These are phyloP conservation scores for Botrytis cinerea DNA, from an alignment of 2,329 filamentous ascomycete genomes.

Conservation along the genomic window DNA sequence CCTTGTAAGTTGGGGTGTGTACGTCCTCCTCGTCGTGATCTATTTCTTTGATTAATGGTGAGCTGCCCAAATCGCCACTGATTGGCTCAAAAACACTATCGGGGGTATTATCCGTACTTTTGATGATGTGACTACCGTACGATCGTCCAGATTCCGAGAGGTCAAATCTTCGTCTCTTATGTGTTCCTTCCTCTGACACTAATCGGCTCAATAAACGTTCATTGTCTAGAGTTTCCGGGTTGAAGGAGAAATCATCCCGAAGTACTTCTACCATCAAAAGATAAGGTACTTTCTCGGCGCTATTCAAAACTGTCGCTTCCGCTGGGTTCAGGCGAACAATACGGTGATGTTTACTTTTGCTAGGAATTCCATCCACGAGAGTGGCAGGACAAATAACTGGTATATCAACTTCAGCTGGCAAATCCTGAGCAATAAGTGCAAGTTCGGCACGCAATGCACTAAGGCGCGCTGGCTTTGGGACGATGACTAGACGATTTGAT, in stretches of 20 bases:
- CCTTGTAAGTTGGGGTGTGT: conserved; percentile 32
- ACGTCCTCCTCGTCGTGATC: conserved; percentile 46
- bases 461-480: conserved; percentile 78
- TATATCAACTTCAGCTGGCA: conserved; percentile 82
- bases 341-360: conserved; percentile 76
- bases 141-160: conserved; percentile 64
- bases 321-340: conserved; percentile 82
- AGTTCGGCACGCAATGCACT: conserved; percentile 81
- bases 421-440: conserved; percentile 75
- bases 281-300: conserved; percentile 83
- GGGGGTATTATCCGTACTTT: conserved; percentile 41
- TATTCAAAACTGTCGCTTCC: conserved; percentile 82
- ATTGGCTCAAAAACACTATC: conserved; percentile 86
- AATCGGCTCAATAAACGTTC: conserved; percentile 61
- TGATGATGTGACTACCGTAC: conserved; percentile 43
- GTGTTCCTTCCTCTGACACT: conserved; percentile 57
- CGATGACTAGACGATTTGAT: conserved; percentile 78
- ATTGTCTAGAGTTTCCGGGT: conserved; percentile 73
- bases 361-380: conserved; percentile 70
- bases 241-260: conserved; percentile 79
- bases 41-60: conserved; percentile 64
- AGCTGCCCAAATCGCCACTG: conserved; percentile 75
- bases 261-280: conserved; percentile 82
- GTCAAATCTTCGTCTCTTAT: conserved; percentile 63
- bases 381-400: conserved; percentile 78